Evolutionary conservation across 23 red algal genomes (phyloP).

Genomic region (Cyanidium caldarium): DNA sequence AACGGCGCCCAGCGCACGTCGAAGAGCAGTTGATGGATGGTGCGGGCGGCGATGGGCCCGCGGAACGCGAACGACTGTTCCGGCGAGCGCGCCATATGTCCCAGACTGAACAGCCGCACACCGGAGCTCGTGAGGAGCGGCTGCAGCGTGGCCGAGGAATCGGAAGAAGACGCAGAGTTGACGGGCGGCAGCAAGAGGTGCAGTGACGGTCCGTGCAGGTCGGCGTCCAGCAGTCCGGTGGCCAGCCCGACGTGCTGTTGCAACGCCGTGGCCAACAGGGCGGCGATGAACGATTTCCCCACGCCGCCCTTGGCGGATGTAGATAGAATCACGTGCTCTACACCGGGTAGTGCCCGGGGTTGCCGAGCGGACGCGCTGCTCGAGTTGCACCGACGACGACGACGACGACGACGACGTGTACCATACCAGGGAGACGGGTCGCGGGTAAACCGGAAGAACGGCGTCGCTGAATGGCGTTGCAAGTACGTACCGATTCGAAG

Average conservation of each 20-base stretch:
- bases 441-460: too few species aligned
- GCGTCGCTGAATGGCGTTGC: too few species aligned
- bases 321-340: neutral
- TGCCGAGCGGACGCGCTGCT: too few species aligned
- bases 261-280: conserved; percentile 10
- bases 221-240: conserved; percentile 22
- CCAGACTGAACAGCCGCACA: neutral
- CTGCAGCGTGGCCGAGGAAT: neutral
- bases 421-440: too few species aligned
- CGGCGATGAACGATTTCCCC: conserved; percentile 23
- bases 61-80: conserved; percentile 19
- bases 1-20: conserved; percentile 20
- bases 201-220: conserved; percentile 27
- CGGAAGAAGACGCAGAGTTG: too few species aligned
- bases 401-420: too few species aligned
- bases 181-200: conserved; percentile 13
- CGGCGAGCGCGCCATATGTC: neutral
- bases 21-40: conserved; percentile 19
- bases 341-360: neutral
- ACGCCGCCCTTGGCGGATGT: conserved; percentile 29
- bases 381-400: too few species aligned
- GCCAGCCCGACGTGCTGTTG: neutral
- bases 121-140: neutral
- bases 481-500: too few species aligned
- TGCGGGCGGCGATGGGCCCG: conserved; percentile 10